phyloP scores from a whole-genome alignment of 371 early-diverging fungal species.

The Apophysomyces ossiformis region DNA sequence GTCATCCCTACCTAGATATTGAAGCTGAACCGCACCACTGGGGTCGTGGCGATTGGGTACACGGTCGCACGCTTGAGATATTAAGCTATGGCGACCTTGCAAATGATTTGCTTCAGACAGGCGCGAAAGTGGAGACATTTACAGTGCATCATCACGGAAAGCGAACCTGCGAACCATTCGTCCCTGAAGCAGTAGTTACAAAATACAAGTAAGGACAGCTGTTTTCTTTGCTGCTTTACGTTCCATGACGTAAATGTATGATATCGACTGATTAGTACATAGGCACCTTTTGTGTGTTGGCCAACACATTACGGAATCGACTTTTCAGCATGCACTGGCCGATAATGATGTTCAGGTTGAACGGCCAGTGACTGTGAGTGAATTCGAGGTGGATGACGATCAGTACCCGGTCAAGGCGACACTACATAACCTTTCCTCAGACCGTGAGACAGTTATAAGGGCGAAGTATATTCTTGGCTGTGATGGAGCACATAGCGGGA shows the following conservation, averaged over 20 bases:
- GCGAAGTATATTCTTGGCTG: conserved; percentile 46
- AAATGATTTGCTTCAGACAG: conserved; percentile 40
- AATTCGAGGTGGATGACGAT: conserved; percentile 18
- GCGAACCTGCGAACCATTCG: conserved; percentile 44
- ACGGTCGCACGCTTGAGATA: conserved; percentile 49
- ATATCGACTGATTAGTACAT: neutral
- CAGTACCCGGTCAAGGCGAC: conserved; percentile 39
- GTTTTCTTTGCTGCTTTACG: no score
- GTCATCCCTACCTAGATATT: conserved; percentile 13
- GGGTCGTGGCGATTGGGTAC: conserved; percentile 57
- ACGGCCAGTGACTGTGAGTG: conserved; percentile 41
- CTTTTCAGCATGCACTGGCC: conserved; percentile 36
- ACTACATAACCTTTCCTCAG: conserved; percentile 21
- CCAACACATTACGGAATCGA: conserved; percentile 52
- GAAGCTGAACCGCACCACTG: conserved; percentile 53
- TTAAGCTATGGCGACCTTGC: conserved; percentile 37
- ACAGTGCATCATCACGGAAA: conserved; percentile 40
- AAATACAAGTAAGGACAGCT: conserved; percentile 40
- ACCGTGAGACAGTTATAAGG: conserved; percentile 8
- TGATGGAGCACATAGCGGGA: conserved; percentile 54
- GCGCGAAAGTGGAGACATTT: conserved; percentile 46
- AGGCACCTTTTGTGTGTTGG: conserved; percentile 52
- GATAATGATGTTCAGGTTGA: conserved; percentile 45
- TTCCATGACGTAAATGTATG: no score
- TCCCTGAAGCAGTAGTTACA: conserved; percentile 46